Evolutionary conservation across 2,329 filamentous ascomycete genomes (phyloP).

Genomic region (Daldinia sp.): DNA sequence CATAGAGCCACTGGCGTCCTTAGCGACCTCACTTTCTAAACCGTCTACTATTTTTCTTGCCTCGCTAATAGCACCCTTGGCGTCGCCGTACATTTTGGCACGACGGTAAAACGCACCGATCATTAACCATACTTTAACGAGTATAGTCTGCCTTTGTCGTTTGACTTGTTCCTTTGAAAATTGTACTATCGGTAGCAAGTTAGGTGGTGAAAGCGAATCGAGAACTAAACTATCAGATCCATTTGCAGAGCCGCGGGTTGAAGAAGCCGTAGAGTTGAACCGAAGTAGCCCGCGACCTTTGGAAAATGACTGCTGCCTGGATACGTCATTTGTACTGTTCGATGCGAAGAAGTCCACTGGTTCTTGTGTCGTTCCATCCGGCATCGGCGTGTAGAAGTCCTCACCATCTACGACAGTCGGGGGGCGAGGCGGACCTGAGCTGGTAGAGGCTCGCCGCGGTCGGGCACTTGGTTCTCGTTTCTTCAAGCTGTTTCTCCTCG

Average conservation of each 20-base stretch:
- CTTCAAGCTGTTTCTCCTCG: constrained; percentile 64
- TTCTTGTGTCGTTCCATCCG: constrained; percentile 53
- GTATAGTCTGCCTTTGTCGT: constrained; percentile 62
- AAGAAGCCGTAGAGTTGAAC: constrained; percentile 61
- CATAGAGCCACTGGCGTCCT: constrained; percentile 71
- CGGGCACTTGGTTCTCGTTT: constrained; percentile 65
- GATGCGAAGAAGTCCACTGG: constrained; percentile 60
- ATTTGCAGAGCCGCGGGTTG: constrained; percentile 56
- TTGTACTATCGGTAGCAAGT: constrained; percentile 64
- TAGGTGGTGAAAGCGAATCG: constrained; percentile 59
- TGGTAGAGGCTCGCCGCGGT: constrained; percentile 60
- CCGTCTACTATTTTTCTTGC: constrained; percentile 79
- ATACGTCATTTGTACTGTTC: constrained; percentile 56
- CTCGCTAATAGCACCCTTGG: constrained; percentile 82
- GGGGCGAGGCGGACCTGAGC: constrained; percentile 55
- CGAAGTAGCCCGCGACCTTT: constrained; percentile 59
- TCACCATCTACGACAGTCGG: constrained; percentile 64
- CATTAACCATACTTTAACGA: constrained; percentile 89
- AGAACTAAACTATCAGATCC: constrained; percentile 57
- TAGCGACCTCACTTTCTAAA: constrained; percentile 75
- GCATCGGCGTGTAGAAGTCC: constrained; percentile 62
- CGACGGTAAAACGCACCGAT: constrained; percentile 89
- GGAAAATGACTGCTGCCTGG: constrained; percentile 58
- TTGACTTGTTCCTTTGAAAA: constrained; percentile 67
- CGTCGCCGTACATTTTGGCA: constrained; percentile 83